Percentiles rank a stretch among this genome's conserved stretches.
These are phyloP conservation scores for Castanospermum australe DNA, from an alignment of 306 rosid genomes.

Conservation along the genomic window DNA sequence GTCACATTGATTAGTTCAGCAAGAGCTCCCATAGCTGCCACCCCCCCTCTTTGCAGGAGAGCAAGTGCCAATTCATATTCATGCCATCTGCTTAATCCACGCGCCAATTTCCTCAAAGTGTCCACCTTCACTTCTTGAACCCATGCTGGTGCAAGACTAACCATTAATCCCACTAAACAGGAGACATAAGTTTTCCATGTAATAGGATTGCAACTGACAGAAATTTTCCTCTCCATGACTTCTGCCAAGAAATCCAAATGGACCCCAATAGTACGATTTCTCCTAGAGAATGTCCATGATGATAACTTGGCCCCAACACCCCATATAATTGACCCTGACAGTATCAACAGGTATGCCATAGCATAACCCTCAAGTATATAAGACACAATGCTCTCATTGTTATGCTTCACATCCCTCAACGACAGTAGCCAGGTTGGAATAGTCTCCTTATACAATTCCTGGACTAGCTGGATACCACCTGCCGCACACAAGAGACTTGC, in stretches of 20 bases:
- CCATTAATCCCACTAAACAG: constrained; percentile 61
- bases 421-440: constrained; percentile 79
- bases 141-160: constrained; percentile 61
- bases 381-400: constrained; percentile 33
- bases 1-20: constrained; percentile 51
- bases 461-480: constrained; percentile 69
- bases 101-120: constrained; percentile 55
- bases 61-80: constrained; percentile 69
- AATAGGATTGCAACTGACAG: constrained; percentile 57
- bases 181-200: constrained; percentile 75
- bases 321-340: constrained; percentile 67
- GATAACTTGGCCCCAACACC: constrained; percentile 52
- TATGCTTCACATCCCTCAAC: constrained; percentile 34
- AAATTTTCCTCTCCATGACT: constrained; percentile 63
- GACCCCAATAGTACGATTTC: constrained; percentile 45
- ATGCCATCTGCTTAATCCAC: constrained; percentile 60
- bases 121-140: constrained; percentile 56
- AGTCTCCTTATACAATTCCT: constrained; percentile 60
- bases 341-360: constrained; percentile 61
- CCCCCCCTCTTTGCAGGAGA: constrained; percentile 72
- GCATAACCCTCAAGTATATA: constrained; percentile 62
- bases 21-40: constrained; percentile 61
- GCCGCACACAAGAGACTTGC: constrained; percentile 59
- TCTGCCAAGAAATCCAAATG: constrained; percentile 74
- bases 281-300: constrained; percentile 39